Conservation (phyloP, 1,284 basidiomycete genomes). For the Ustilago curta region DNA sequence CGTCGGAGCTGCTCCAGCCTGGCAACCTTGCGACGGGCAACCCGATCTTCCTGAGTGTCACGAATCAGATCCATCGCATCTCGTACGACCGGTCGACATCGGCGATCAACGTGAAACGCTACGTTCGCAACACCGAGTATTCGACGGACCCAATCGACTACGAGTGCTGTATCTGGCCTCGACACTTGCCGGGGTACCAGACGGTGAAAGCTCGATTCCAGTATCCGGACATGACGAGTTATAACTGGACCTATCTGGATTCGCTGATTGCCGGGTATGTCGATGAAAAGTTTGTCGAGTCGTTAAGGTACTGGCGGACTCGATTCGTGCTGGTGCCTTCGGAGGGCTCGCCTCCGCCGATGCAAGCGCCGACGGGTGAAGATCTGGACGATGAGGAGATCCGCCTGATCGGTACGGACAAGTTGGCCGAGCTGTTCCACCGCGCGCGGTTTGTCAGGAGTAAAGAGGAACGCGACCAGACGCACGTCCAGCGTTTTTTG, state of each 20-base stretch:
- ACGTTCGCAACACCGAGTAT: constrained; percentile 81
- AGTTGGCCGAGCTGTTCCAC: constrained; percentile 84
- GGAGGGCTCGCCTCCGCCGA: constrained; percentile 76
- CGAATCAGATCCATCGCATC: constrained; percentile 93
- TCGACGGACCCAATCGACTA: constrained; percentile 78
- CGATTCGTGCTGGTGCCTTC: constrained; percentile 94
- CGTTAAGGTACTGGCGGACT: constrained; percentile 83
- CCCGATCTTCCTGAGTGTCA: constrained; percentile 91
- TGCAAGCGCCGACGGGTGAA: constrained; percentile 64
- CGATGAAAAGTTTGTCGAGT: constrained; percentile 64
- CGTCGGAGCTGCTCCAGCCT: constrained; percentile 66
- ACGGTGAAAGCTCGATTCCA: constrained; percentile 81
- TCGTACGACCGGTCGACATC: constrained; percentile 82
- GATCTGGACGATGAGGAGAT: constrained; percentile 82
- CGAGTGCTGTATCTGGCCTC: constrained; percentile 91
- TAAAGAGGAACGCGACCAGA: constrained; percentile 38
- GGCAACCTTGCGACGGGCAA: constrained; percentile 65
- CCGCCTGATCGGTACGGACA: constrained; percentile 87
- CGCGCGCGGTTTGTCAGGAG: constrained; percentile 51
- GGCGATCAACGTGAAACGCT: constrained; percentile 86
- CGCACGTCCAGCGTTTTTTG: constrained; percentile 59
- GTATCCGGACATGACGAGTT: constrained; percentile 78
- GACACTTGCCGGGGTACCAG: constrained; percentile 86
- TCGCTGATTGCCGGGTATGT: constrained; percentile 69
- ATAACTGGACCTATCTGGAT: constrained; percentile 70